Conservation (phyloP, 768 basidiomycete genomes). For the Rhizopogon vulgaris region DNA sequence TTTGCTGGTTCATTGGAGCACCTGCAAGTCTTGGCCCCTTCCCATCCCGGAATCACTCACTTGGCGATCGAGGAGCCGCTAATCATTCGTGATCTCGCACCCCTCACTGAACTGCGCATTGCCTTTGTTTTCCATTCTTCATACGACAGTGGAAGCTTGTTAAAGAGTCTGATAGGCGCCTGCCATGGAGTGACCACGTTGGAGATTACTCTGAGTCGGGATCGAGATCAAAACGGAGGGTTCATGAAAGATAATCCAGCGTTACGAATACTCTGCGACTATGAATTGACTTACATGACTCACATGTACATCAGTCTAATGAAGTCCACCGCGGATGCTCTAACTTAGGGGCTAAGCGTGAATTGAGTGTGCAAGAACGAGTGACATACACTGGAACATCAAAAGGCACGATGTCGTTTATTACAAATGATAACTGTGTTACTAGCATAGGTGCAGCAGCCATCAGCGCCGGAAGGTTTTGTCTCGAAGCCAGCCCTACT, state of each 20-base stretch:
- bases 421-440: constrained; percentile 35
- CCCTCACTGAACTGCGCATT: constrained; percentile 56
- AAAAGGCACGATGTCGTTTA: constrained; percentile 50
- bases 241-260: neutral
- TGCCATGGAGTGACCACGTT: constrained; percentile 62
- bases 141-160: constrained; percentile 66
- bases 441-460: constrained; percentile 43
- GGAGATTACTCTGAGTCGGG: constrained; percentile 41
- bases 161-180: constrained; percentile 58
- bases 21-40: constrained; percentile 49
- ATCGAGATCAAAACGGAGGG: neutral
- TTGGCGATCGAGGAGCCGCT: constrained; percentile 63
- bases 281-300: constrained; percentile 14
- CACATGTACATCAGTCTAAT: constrained; percentile 48
- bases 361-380: neutral
- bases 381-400: constrained; percentile 49
- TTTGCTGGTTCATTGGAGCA: constrained; percentile 68
- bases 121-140: constrained; percentile 65
- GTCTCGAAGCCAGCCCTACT: constrained; percentile 15
- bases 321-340: constrained; percentile 47
- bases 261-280: neutral
- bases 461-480: constrained; percentile 31
- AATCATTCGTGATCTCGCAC: constrained; percentile 60
- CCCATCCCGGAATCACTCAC: constrained; percentile 44
- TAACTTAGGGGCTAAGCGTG: constrained; percentile 12